Percentiles rank a stretch among this genome's conserved stretches.
phyloP scores from a whole-genome alignment of 2,329 filamentous ascomycete species.

The Nakataea oryzae region DNA sequence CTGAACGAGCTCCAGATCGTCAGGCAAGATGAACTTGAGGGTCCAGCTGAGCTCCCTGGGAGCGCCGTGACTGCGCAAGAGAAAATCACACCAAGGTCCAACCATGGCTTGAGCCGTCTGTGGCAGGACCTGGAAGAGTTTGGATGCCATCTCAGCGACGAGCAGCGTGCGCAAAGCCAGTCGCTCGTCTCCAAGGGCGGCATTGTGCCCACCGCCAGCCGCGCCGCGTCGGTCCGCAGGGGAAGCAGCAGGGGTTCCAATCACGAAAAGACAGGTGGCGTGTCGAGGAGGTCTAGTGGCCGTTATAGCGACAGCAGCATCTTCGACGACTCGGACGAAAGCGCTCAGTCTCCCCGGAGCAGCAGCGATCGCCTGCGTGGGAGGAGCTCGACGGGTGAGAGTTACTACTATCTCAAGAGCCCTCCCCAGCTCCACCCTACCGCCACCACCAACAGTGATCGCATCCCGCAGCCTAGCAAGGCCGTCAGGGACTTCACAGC shows the following conservation, averaged over 20 bases:
- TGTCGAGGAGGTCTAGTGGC: neutral
- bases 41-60: neutral
- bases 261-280: neutral
- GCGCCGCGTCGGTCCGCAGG: neutral
- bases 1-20: slow-evolving; percentile 38
- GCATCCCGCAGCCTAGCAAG: slow-evolving; percentile 22
- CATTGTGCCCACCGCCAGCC: neutral
- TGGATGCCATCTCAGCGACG: neutral
- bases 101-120: neutral
- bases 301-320: neutral
- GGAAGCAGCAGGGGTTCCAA: neutral
- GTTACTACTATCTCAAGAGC: slow-evolving; percentile 17
- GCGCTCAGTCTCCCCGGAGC: neutral
- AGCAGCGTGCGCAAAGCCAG: neutral
- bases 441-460: neutral
- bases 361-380: neutral
- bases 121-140: slow-evolving; percentile 1
- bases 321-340: neutral
- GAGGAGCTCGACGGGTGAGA: neutral
- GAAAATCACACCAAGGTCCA: neutral
- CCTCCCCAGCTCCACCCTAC: slow-evolving; percentile 17
- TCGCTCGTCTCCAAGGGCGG: neutral
- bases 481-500: slow-evolving; percentile 12
- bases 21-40: slow-evolving; percentile 14
- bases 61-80: neutral